Evolutionary conservation across 257 asterid species (phyloP).

Genomic region (Parsonsia alboflavescens): DNA sequence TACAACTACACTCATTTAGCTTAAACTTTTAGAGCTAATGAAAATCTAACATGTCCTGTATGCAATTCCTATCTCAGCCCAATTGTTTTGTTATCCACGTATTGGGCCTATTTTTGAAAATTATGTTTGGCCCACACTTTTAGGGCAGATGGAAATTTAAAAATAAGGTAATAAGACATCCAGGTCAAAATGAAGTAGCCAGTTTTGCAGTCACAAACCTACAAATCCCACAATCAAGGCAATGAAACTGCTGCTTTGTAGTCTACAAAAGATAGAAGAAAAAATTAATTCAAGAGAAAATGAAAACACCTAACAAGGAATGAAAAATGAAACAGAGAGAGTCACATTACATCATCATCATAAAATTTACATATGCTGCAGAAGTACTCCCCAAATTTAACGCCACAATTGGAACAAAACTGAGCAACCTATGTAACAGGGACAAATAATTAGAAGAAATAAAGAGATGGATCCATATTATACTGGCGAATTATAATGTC

Average conservation of each 20-base stretch:
- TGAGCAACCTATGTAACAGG: constrained; percentile 43
- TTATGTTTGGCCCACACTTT: too few species aligned
- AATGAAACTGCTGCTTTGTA: constrained; percentile 68
- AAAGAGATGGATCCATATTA: neutral
- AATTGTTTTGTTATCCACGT: too few species aligned
- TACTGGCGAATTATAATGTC: neutral
- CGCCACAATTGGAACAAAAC: constrained; percentile 63
- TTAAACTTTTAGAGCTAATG: too few species aligned
- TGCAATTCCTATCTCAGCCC: too few species aligned
- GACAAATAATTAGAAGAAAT: neutral
- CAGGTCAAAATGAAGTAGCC: neutral
- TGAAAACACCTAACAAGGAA: neutral
- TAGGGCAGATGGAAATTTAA: neutral
- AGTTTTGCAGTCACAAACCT: constrained; percentile 43
- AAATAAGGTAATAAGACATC: neutral
- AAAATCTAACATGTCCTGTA: too few species aligned
- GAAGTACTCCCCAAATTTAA: constrained; percentile 86
- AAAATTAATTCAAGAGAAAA: constrained; percentile 8
- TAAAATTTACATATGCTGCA: constrained; percentile 72
- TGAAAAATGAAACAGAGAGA: constrained; percentile 14
- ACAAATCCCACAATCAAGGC: constrained; percentile 91
- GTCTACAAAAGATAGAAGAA: constrained; percentile 41
- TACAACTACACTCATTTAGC: too few species aligned
- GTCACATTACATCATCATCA: constrained; percentile 67
- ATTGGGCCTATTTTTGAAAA: too few species aligned